Evolutionary conservation across 768 basidiomycete species (phyloP), one percentile per base, ranked within the genome.

Genomic region (Suillus discolor): DNA sequence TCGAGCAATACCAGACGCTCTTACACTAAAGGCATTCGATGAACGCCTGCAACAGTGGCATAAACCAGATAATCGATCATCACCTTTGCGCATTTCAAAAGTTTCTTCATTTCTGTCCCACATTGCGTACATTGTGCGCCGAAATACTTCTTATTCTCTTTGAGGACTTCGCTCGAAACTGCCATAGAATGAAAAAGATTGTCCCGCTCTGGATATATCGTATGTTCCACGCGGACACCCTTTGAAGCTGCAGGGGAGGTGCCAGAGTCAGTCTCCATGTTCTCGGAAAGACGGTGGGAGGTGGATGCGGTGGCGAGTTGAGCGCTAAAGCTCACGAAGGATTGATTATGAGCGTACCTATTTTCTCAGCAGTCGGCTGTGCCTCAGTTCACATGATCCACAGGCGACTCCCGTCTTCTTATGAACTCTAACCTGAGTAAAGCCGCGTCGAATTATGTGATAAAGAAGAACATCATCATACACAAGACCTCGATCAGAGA

Each of bases 1-100:
- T 69, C 2, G 70, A 71, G 59, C 70, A 71, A 62, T 68, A 71
- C 70, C 69, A 69, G 31, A 69, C 67, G 18, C 70, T 60, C 28
- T 71, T 68, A 57, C 70, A 71, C 70, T 71, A 25, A 18, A 36
- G 42, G 28, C 2, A 51, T 15, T 51, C 3, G 20, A 36, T 25
- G 18, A 53, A 11, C 18, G 12, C 9, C 13, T 31, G 39, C 15
- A 15, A 38, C 20, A 44, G 57, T n/a, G n/a, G n/a, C 11, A 16
- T 51, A 7, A 25, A 51, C 4, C 25, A 16, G 51, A 51, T 51
- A 4, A 15, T 51, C 7, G 25, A 28, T 3, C 23, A 15, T 51
- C 49, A 66, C 69, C 41, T 63, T 68, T 62, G 66, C 25, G 25
- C 70, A 71, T 15, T 59, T 71, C 49, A 62, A 51, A 55, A 61